Conservation (phyloP, 2,329 filamentous ascomycete genomes). For the Salinomyces thailandicus region DNA sequence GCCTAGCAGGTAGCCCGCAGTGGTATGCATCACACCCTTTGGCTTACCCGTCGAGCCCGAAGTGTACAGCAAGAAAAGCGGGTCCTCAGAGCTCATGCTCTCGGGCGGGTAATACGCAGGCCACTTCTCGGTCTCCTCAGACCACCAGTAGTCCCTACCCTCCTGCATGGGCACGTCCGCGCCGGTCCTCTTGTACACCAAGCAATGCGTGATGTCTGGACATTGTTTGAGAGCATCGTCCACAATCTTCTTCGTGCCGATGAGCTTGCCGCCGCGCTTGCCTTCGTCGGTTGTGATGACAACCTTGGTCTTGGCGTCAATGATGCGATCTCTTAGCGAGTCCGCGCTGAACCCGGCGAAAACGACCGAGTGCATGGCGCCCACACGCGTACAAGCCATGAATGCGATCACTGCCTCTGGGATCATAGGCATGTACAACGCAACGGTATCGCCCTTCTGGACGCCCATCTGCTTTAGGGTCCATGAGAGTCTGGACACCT, state of each 20-base stretch:
- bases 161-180: constrained; percentile 83
- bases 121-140: constrained; percentile 96
- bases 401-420: constrained; percentile 88
- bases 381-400: constrained; percentile 82
- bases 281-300: constrained; percentile 97
- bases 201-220: constrained; percentile 70
- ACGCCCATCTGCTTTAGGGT: constrained; percentile 92
- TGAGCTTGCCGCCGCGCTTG: constrained; percentile 92
- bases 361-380: constrained; percentile 91
- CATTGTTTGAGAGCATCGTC: constrained; percentile 96
- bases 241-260: constrained; percentile 98
- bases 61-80: constrained; percentile 94
- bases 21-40: constrained; percentile 98
- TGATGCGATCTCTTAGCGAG: constrained; percentile 86
- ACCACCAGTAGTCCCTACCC: constrained; percentile 93
- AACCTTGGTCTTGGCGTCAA: constrained; percentile 82
- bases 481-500: constrained; percentile 81
- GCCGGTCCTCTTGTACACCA: constrained; percentile 93
- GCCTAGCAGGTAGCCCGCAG: constrained; percentile 86
- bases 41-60: constrained; percentile 97
- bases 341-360: constrained; percentile 97
- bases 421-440: constrained; percentile 97
- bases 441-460: constrained; percentile 92
- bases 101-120: constrained; percentile 85
- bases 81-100: constrained; percentile 84